These are phyloP conservation scores for Botrytis deweyae DNA, from an alignment of 2,329 filamentous ascomycete genomes.

Conservation along the genomic window DNA sequence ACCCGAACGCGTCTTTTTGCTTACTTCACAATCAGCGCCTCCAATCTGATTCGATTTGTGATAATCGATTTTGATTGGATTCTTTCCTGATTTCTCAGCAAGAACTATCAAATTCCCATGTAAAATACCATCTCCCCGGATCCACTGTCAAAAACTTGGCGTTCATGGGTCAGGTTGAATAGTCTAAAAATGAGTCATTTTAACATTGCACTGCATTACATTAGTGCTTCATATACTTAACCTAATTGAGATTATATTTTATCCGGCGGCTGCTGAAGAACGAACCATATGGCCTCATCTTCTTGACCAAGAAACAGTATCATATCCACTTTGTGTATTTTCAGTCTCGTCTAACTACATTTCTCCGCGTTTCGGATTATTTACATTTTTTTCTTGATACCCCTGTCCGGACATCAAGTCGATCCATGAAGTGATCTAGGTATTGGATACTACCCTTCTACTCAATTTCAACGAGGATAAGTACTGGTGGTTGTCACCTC, in stretches of 20 bases:
- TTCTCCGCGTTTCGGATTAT: conserved; percentile 38
- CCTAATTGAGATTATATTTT: conserved; percentile 26
- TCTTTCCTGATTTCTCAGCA: conserved; percentile 7
- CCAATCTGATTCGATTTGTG: neutral
- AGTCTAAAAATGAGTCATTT: conserved; percentile 39
- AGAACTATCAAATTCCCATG: conserved; percentile 10
- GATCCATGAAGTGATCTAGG: conserved; percentile 10
- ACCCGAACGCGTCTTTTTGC: conserved; percentile 16
- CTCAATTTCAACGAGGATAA: conserved; percentile 34
- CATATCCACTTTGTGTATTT: conserved; percentile 24
- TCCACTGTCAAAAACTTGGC: conserved; percentile 9
- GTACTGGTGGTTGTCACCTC: conserved; percentile 27
- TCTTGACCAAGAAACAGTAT: conserved; percentile 40
- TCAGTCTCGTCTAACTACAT: conserved; percentile 22
- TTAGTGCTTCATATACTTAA: conserved; percentile 25
- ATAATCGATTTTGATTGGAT: neutral
- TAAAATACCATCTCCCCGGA: neutral
- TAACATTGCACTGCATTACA: conserved; percentile 31
- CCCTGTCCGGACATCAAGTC: neutral
- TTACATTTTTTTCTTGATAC: conserved; percentile 24
- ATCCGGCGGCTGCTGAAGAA: conserved; percentile 36
- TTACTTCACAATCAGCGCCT: conserved; percentile 7
- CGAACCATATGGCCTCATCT: conserved; percentile 37
- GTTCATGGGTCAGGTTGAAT: conserved; percentile 2
- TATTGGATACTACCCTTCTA: conserved; percentile 18